A percentile compares a stretch with the other conserved stretches of the same genome.
phyloP scores from a whole-genome alignment of 306 rosid species.

The Quercus alba region DNA sequence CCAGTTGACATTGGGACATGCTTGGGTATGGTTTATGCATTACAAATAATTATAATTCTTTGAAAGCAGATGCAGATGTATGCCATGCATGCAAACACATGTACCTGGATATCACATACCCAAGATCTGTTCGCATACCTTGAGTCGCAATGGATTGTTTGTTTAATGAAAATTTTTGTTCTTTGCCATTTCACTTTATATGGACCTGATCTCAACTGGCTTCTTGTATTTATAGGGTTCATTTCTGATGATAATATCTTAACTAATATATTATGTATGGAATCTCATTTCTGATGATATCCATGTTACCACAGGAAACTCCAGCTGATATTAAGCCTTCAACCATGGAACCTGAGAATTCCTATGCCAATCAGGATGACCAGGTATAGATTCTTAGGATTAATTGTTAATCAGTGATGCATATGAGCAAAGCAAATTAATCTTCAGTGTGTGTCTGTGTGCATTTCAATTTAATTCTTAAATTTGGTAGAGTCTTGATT shows the following conservation, averaged over 20 bases:
- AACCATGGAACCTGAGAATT: slow-evolving; percentile 39
- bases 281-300: slow-evolving; percentile 19
- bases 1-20: neutral
- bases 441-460: neutral
- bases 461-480: neutral
- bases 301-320: slow-evolving; percentile 41
- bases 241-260: neutral
- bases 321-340: slow-evolving; percentile 54
- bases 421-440: neutral
- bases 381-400: slow-evolving; percentile 28
- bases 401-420: neutral
- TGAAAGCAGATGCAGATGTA: neutral
- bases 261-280: neutral
- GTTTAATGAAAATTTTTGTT: neutral
- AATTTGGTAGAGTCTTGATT: neutral
- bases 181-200: neutral
- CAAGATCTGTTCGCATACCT: neutral
- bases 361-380: slow-evolving; percentile 25
- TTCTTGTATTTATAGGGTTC: neutral
- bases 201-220: neutral
- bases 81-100: neutral
- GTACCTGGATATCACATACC: neutral
- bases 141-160: neutral
- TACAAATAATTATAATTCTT: neutral
- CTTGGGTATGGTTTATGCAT: neutral